Evolutionary conservation across 371 early-diverging fungal genomes (phyloP), one percentile per base, ranked within the genome.

Genomic region (Mucor racemosus): DNA sequence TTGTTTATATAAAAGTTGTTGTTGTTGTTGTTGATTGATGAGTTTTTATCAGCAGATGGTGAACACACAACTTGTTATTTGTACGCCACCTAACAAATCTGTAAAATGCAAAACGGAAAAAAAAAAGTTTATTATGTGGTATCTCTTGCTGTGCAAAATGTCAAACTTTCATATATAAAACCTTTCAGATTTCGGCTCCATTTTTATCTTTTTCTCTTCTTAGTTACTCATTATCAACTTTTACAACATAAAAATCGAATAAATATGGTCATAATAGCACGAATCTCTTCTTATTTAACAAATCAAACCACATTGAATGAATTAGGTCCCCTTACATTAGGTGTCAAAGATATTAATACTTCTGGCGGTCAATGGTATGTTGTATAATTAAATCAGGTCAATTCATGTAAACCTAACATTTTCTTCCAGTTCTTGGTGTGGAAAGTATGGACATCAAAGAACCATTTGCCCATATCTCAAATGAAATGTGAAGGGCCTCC

Each of bases 361-460:
- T 56, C 62, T 15, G 70, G 70, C 15, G 70, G 70, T 10, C 70
- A 69, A 69, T 69, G 70, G 70, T 69, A 69, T 50, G 26, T 26
- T 50, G 1, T 17, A 41, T 19, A 7, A 34, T 58, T 14, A 26
- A 19, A 34, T 44, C n/a, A 62, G 10, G 14, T 31, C 17, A 44
- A 17, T n/a, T n/a, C 53, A 11, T 60, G 21, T 19, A 4, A 35
- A 36, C 33, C 15, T 40, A 4, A n/a, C 64, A 8, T 39, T 36
- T 14, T 44, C 36, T 17, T 34, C 5, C 38, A 69, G 70, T 50
- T 1, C 46, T 36, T 69, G 70, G 70, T 69, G 70, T 48, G 70
- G 70, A 15, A 31, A 44, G 7, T 69, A 69, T 15, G 70, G 70
- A 21, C 70, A 69, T 50, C 31, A 50, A 56, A 53, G 40, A 65